Base-by-base conservation (phyloP, 495 filamentous ascomycete genomes). In the Astrocystis sublimbata region DNA sequence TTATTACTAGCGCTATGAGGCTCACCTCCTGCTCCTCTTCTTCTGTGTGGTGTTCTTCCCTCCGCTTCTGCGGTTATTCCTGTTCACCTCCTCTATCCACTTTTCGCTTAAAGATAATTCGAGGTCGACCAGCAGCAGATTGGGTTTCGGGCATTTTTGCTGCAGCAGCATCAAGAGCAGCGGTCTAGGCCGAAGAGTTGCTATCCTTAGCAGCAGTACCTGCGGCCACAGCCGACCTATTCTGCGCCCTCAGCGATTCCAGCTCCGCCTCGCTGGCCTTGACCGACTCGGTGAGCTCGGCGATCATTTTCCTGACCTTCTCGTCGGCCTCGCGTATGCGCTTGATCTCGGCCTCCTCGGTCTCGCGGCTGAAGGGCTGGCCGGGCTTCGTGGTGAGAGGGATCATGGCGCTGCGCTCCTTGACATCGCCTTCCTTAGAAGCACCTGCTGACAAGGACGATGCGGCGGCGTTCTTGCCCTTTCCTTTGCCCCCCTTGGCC, bases 321-420 rank as follows among this genome's bases (percentile, higher is more conserved):
- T 80, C 84, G 63, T 86, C 79, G 74, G 91, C 86, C 66, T 87
- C 84, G 66, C 88, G 81, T 45, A 96, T 85, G 31, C 86, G 86
- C 78, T 86, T 87, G 24, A 86, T 79, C 75, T 94, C 90, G 59
- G 82, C 76, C 65, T 82, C 80, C 76, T 96, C 92, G 53, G 87
- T 88, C 72, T 89, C 86, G 65, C 79, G 76, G 72, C 87, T 90
- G 70, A 90, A 92, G n/a, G 87, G 86, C 68, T 90, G 87, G 15
- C 80, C 85, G 8, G 84, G 83, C 3, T 81, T 79, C 53, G 83
- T 87, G 19, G 71, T 78, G 21, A 81, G 71, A n/a, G 90, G 90
- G 45, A 93, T 86, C 78, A 90, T 84, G 31, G 88, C 89, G 38
- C 85, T 89, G 59, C 86, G 76, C 57, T 84, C 83, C 63, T 80